Percentiles rank a stretch among this genome's conserved stretches.
phyloP scores from a whole-genome alignment of 371 early-diverging fungal genomes.

The Zancudomyces culisetae region DNA sequence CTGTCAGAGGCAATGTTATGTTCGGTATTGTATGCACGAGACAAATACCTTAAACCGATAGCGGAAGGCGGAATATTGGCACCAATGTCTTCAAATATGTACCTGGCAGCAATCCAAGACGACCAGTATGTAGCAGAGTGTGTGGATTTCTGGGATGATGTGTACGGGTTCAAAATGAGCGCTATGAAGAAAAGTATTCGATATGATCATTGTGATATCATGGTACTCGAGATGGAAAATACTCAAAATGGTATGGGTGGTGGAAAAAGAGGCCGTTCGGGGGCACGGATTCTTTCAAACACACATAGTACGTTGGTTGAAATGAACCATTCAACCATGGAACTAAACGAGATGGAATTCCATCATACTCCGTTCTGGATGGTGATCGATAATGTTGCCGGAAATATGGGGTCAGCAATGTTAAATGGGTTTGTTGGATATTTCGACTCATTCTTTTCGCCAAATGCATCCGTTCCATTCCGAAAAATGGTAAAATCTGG shows the following conservation, averaged over 20 bases:
- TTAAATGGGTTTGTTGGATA: conserved; percentile 77
- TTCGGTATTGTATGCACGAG: conserved; percentile 86
- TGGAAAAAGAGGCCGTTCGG: too few species aligned
- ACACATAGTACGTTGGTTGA: too few species aligned
- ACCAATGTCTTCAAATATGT: conserved; percentile 77
- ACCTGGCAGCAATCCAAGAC: conserved; percentile 80
- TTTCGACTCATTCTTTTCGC: conserved; percentile 67
- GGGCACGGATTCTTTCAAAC: too few species aligned
- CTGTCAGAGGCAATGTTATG: conserved; percentile 95
- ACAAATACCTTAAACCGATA: conserved; percentile 62
- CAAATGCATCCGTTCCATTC: conserved; percentile 35
- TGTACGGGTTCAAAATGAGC: conserved; percentile 83
- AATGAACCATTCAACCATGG: conserved; percentile 33
- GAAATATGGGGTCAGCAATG: too few species aligned
- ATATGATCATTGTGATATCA: too few species aligned
- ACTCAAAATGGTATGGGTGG: too few species aligned
- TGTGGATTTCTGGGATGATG: conserved; percentile 75
- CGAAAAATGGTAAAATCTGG: conserved; percentile 25
- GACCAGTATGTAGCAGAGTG: conserved; percentile 74
- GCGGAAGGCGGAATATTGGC: conserved; percentile 52
- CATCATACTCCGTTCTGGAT: too few species aligned
- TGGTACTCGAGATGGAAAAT: too few species aligned
- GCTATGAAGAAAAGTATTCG: conserved; percentile 70
- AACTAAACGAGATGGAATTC: conserved; percentile 59
- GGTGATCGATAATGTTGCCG: too few species aligned